Percentiles rank a stretch among this genome's conserved stretches.
phyloP scores from a whole-genome alignment of 345 rosid genomes.

The Passiflora organensis region DNA sequence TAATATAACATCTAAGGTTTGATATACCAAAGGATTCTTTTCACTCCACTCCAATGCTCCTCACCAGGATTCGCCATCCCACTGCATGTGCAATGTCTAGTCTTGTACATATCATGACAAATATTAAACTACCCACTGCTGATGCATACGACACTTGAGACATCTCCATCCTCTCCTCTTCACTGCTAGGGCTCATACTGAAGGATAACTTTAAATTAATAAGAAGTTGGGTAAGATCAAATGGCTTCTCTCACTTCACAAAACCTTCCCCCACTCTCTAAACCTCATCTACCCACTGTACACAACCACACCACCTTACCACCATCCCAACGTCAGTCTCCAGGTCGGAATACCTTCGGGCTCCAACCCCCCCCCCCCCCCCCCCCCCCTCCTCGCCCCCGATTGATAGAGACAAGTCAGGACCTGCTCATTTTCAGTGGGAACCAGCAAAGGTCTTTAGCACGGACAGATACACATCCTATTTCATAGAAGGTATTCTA shows the following conservation, averaged over 20 bases:
- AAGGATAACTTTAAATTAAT: not conserved
- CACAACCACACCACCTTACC: too few species aligned
- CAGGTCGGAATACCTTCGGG: too few species aligned
- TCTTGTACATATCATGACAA: not conserved
- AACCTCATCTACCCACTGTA: too few species aligned
- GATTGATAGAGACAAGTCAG: too few species aligned
- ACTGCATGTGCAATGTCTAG: not conserved
- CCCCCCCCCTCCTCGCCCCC: too few species aligned
- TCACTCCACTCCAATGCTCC: not conserved
- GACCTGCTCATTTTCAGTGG: too few species aligned
- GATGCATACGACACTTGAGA: not conserved
- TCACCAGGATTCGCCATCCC: not conserved
- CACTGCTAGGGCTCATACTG: not conserved
- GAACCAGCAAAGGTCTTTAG: too few species aligned
- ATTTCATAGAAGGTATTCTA: too few species aligned
- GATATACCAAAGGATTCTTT: not conserved
- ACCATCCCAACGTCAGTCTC: too few species aligned
- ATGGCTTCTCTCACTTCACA: not conserved
- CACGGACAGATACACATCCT: too few species aligned
- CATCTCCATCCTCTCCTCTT: not conserved
- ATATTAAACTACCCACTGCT: not conserved
- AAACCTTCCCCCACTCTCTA: too few species aligned
- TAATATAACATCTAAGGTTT: not conserved
- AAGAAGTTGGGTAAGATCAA: not conserved
- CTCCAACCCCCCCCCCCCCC: too few species aligned